These are phyloP conservation scores for Oryza rufipogon DNA, from an alignment of 176 grass and related monocot species.

Conservation along the genomic window DNA sequence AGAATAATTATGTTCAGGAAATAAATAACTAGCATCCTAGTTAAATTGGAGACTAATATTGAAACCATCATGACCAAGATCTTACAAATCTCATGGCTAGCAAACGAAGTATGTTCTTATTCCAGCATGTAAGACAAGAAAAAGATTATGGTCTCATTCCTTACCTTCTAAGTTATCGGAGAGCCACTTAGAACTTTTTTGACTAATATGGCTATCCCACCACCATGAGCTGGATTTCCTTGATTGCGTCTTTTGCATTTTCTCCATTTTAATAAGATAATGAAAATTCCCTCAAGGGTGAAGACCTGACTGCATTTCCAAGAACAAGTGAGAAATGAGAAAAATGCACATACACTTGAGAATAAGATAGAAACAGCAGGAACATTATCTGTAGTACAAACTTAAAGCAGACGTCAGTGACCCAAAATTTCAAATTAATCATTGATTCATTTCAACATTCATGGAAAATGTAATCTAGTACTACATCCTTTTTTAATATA, in stretches of 20 bases:
- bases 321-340: slow-evolving; percentile 25
- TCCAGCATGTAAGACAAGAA: slow-evolving; percentile 8
- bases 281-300: slow-evolving; percentile 15
- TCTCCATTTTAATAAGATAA: slow-evolving; percentile 55
- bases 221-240: slow-evolving; percentile 77
- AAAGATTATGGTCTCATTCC: not conserved
- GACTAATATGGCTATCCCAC: slow-evolving; percentile 86
- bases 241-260: slow-evolving; percentile 45
- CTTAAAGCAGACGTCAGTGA: not conserved
- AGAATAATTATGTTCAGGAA: slow-evolving; percentile 38
- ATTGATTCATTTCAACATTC: not conserved
- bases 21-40: slow-evolving; percentile 3
- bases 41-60: slow-evolving; percentile 11
- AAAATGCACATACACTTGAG: slow-evolving; percentile 8
- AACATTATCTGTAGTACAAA: not conserved
- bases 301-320: slow-evolving; percentile 27
- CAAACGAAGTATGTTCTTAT: not conserved
- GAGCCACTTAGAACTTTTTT: slow-evolving; percentile 83
- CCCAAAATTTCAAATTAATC: not conserved
- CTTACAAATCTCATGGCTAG: slow-evolving; percentile 2
- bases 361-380: not conserved
- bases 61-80: slow-evolving; percentile 15
- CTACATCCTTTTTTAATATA: too few species aligned
- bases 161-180: slow-evolving; percentile 81
- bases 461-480: slow-evolving; percentile 12